A percentile compares a stretch with the other conserved stretches of the same genome.
phyloP scores from a whole-genome alignment of 352 stramenopile genomes.

The Pilasporangium apinafurcum region DNA sequence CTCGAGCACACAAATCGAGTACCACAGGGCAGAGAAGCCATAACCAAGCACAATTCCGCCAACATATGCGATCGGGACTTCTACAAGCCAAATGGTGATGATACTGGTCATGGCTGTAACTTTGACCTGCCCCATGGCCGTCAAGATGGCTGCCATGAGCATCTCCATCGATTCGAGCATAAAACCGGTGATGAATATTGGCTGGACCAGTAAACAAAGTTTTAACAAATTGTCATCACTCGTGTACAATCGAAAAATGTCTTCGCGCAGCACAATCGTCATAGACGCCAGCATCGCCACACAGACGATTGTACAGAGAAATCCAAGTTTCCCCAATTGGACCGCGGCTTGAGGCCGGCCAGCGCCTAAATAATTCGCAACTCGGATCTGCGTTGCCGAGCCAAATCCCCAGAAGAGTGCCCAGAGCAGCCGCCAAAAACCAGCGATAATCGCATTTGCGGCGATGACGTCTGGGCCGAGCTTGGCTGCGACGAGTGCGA shows the following conservation, averaged over 20 bases:
- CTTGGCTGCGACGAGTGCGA: conserved; percentile 34
- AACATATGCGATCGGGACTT: conserved; percentile 34
- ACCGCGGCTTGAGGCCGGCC: conserved; percentile 50
- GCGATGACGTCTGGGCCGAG: conserved; percentile 32
- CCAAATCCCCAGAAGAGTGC: conserved; percentile 69
- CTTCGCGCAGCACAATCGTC: conserved; percentile 16
- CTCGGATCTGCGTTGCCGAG: conserved; percentile 59
- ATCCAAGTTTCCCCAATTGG: conserved; percentile 9
- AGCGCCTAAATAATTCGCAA: conserved; percentile 61
- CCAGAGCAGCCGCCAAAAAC: conserved; percentile 53
- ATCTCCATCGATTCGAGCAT: conserved; percentile 36
- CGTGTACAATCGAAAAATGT: conserved; percentile 32
- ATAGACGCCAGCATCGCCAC: conserved; percentile 9
- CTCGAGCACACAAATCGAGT: conserved; percentile 22
- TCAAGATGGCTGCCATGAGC: conserved; percentile 24
- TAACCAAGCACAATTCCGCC: conserved; percentile 21
- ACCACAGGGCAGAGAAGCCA: conserved; percentile 28
- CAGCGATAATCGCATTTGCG: conserved; percentile 42
- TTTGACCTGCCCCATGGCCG: conserved; percentile 31
- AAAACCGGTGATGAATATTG: conserved; percentile 28
- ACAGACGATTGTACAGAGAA: conserved; percentile 4
- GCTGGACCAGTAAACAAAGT: conserved; percentile 23
- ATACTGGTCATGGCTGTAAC: conserved; percentile 22
- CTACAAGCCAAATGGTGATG: conserved; percentile 29
- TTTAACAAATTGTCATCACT: conserved; percentile 27